A percentile compares a stretch with the other conserved stretches of the same genome.
phyloP scores from a whole-genome alignment of 2,329 filamentous ascomycete genomes.

The Ustulina deusta region DNA sequence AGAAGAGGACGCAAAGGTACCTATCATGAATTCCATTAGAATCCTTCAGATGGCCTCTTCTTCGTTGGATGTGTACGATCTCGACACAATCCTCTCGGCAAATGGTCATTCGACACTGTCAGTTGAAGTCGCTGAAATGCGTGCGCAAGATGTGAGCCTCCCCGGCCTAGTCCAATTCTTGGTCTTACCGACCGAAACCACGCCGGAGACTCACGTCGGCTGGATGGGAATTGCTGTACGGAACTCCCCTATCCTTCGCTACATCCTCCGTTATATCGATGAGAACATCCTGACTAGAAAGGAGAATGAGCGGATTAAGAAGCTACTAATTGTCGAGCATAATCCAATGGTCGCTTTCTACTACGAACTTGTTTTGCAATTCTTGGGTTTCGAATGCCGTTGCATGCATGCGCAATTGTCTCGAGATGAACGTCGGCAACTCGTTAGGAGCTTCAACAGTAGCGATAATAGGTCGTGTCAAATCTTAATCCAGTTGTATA shows the following conservation, averaged over 20 bases:
- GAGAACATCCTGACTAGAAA: conserved; percentile 42
- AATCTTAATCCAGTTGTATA: conserved; percentile 50
- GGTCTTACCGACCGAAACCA: conserved; percentile 17
- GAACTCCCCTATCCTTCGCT: conserved; percentile 46
- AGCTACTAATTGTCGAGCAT: conserved; percentile 48
- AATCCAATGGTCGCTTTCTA: conserved; percentile 48
- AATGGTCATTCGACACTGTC: conserved; percentile 39
- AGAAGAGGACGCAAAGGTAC: conserved; percentile 23
- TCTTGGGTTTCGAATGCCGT: conserved; percentile 47
- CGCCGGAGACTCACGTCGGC: conserved; percentile 42
- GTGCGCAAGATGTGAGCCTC: conserved; percentile 40
- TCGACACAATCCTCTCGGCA: conserved; percentile 39
- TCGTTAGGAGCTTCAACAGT: conserved; percentile 47
- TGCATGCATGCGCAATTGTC: conserved; percentile 44
- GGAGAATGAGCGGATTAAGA: conserved; percentile 41
- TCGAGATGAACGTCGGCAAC: conserved; percentile 40
- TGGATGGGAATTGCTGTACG: conserved; percentile 44
- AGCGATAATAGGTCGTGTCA: conserved; percentile 42
- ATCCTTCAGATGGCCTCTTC: conserved; percentile 45
- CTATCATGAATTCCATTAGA: conserved; percentile 24
- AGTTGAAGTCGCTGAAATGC: conserved; percentile 41
- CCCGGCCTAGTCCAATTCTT: conserved; percentile 43
- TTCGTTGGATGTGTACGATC: conserved; percentile 45
- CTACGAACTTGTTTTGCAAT: conserved; percentile 48
- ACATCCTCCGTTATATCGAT: conserved; percentile 45